These are phyloP conservation scores for Kickxella alabastrina DNA, from an alignment of 192 early-diverging fungal species.

Conservation along the genomic window DNA sequence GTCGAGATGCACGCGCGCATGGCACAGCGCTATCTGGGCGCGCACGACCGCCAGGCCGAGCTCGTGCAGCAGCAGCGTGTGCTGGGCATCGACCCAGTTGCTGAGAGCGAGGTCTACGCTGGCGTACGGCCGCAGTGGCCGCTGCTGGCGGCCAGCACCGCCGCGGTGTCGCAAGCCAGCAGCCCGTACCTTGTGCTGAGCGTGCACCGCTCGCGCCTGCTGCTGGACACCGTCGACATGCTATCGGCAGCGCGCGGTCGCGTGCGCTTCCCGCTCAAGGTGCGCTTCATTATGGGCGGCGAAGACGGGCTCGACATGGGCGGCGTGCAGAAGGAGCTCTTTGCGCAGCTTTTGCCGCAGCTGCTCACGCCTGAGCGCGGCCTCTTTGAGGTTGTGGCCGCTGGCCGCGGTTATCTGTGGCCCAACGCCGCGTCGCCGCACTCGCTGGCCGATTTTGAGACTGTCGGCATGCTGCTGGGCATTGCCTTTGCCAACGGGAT, in stretches of 20 bases:
- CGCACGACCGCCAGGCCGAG: conserved; percentile 40
- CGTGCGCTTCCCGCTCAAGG: conserved; percentile 45
- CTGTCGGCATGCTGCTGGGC: conserved; percentile 87
- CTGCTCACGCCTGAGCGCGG: conserved; percentile 73
- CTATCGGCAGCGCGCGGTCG: conserved; percentile 6
- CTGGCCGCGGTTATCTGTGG: conserved; percentile 58
- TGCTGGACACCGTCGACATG: conserved; percentile 69
- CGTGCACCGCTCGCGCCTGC: conserved; percentile 62
- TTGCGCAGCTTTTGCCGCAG: conserved; percentile 70
- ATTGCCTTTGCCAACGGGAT: conserved; percentile 89
- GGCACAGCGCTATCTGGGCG: conserved; percentile 22
- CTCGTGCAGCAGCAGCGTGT: conserved; percentile 30
- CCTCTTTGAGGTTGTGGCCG: conserved; percentile 56
- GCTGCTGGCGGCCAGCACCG: conserved; percentile 19
- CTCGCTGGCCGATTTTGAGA: conserved; percentile 62
- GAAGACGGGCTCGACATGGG: conserved; percentile 95
- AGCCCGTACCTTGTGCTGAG: conserved; percentile 77
- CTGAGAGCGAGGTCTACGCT: conserved; percentile 26
- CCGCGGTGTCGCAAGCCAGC: conserved; percentile 9
- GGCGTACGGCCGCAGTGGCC: conserved; percentile 30
- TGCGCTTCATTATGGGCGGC: conserved; percentile 81
- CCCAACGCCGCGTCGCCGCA: conserved; percentile 64
- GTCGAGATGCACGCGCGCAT: conserved; percentile 32
- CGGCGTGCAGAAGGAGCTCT: conserved; percentile 96
- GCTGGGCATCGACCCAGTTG: conserved; percentile 30